Base-by-base conservation (phyloP, 257 asterid species). In the Parsonsia alboflavescens region DNA sequence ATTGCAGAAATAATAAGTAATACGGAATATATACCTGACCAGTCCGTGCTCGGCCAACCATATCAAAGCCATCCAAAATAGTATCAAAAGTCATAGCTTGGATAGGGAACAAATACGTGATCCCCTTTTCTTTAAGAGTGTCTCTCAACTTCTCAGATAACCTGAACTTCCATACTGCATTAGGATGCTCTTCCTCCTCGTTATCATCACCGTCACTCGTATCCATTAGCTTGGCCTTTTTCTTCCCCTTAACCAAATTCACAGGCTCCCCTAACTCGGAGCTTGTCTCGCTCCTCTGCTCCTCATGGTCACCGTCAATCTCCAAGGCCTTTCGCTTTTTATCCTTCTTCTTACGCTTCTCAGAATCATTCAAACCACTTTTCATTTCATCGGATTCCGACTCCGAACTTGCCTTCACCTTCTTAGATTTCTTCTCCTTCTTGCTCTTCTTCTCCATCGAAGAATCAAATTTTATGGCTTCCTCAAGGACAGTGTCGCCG, bases 11-110 rank as follows among this genome's bases (percentile, higher is more conserved):
- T 21, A 17, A 26, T 21, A 17, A 26, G 54, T 6, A 10, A 46
- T 26, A 61, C 33, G 36, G 10, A 19, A 24, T 7, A 19, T 42
- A 75, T 73, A 91, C 98, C 96, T 91, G 96, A 53, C 98, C 98
- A 70, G 98, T 93, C 28, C 96, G 87, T 0, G 98, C 97, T 72
- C 98, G 86, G 42, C 98, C 98, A 49, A 93, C 92, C 89, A 93
- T 85, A 88, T 93, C 98, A 24, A 83, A 75, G 6, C 97, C 98
- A 82, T 93, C 96, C 22, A 89, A 81, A 53, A 93, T 73, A 26
- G 77, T 77, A 80, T 89, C 61, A 70, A 91, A 93, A 49, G 97
- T 89, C 94, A 86, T 89, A 6, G 97, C 97, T 79, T 93, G 98
- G 74, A 93, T 93, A 13, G 96, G 96, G 75, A 91, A 93, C 80